phyloP scores from a whole-genome alignment of 2,329 filamentous ascomycete genomes.

The Canariomyces notabilis region DNA sequence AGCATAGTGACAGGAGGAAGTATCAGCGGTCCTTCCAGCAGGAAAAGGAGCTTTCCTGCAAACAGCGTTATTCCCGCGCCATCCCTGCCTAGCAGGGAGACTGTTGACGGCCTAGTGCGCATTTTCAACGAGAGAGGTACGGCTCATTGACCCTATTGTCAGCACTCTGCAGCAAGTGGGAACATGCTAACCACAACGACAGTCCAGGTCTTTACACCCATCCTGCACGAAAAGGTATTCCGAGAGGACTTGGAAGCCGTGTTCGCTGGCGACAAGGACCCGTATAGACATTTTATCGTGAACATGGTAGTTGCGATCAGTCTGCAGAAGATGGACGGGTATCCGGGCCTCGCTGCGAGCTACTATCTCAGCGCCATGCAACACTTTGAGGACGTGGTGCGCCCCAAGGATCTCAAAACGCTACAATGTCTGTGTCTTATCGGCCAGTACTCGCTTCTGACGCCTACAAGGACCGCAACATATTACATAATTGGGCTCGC shows the following conservation, averaged over 20 bases:
- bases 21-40: slow-evolving; percentile 46
- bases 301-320: slow-evolving; percentile 93
- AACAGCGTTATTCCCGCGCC: slow-evolving; percentile 79
- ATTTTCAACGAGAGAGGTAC: slow-evolving; percentile 80
- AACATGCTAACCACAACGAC: slow-evolving; percentile 7
- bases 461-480: slow-evolving; percentile 83
- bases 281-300: slow-evolving; percentile 82
- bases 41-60: slow-evolving; percentile 85
- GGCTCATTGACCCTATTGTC: slow-evolving; percentile 26
- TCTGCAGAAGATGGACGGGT: slow-evolving; percentile 86
- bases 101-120: slow-evolving; percentile 75
- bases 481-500: slow-evolving; percentile 92
- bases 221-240: slow-evolving; percentile 78
- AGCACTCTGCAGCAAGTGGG: background rate
- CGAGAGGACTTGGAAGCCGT: slow-evolving; percentile 73
- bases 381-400: slow-evolving; percentile 75
- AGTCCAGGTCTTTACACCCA: slow-evolving; percentile 87
- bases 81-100: slow-evolving; percentile 64
- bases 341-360: slow-evolving; percentile 89
- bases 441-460: slow-evolving; percentile 85
- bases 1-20: slow-evolving; percentile 50
- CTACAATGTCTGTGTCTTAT: slow-evolving; percentile 85
- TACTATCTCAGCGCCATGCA: slow-evolving; percentile 90
- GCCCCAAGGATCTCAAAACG: slow-evolving; percentile 84
- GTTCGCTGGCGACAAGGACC: slow-evolving; percentile 67